Evolutionary conservation across 2,329 filamentous ascomycete species (phyloP), one percentile per base, ranked within the genome.

Genomic region (Aphanoascus verrucosus): DNA sequence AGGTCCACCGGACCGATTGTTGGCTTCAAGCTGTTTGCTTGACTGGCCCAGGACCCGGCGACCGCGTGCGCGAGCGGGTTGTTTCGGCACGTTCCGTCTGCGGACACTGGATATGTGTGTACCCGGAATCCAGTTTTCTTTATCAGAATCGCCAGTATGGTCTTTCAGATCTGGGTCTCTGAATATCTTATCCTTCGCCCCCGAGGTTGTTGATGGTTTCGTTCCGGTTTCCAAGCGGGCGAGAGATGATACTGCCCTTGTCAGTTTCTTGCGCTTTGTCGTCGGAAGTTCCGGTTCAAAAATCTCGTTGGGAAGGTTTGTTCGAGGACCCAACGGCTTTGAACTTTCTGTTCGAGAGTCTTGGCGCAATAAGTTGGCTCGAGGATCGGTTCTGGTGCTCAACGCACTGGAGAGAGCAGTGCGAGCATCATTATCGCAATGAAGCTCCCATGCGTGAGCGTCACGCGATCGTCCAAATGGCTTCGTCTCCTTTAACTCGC

Each of bases 391-490:
- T 67, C 82, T 84, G n/a, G 69, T 66, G 44, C 87, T 19, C 87
- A 83, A 69, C 88, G 85, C n/a, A 80, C 80, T 19, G 14, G 84
- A 89, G 53, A 95, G 73, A 59, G 88, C 86, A 63, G 88, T 87
- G 42, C 85, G 83, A 49, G 80, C 75, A 59, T 93, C 86, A 6
- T 84, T 83, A 64, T 94, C 88, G 62, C 88, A 91, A 72, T 86
- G 90, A 54, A 88, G 88, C 64, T 94, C 88, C 91, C 91, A 96
- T 5, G 85, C 86, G 49, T 89, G 83, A 15, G 89, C 87, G 67
- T 96, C 87, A 52, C 88, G 83, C 54, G 90, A 95, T 54, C 91
- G 80, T 52, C 87, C 87, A 53, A 83, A 82, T 34, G 73, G 72
- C 15, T 84, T 72, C 34, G 19, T 40, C 12, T 50, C 43, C 12